Base-by-base conservation (phyloP, 805 yeast genomes). In the Candida berthetii region DNA sequence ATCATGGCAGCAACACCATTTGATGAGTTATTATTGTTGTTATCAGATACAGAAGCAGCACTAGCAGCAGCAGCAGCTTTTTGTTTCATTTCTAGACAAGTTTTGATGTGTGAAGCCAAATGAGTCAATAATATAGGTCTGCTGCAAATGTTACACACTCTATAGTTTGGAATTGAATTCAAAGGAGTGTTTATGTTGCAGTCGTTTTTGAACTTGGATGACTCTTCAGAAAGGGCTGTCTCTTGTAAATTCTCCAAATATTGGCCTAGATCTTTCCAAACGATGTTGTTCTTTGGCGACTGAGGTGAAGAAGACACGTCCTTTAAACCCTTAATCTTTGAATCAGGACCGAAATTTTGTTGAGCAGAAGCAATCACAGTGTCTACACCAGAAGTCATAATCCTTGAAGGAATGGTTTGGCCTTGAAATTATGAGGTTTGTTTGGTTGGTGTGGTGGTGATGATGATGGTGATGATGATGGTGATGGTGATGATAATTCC, bases 101-200 rank as follows among this genome's bases (percentile, higher is more conserved):
- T 42, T 14, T 48, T 51, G 11, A 74, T 57, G 53, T 75, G 80
- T 17, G 53, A 56, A 1, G 60, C 58, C 20, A 74, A 45, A 43
- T 59, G 54, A 2, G 56, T 46, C 28, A 60, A 65, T 18, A 72
- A 49, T 1, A 74, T 60, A 2, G 80, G 80, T 40, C 68, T 61
- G 35, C 63, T 63, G 50, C 80, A 74, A 38, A 57, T 56, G 39
- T 69, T 72, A 52, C 80, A 74, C 37, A 71, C 65, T 32, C 74
- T 56, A 46, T 74, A 74, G 25, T 63, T 62, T 4, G 71, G 36
- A 1, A 69, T 66, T 11, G 59, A 58, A 13, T 53, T 53, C 18
- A 74, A 54, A 3, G 76, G 76, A 37, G 59, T 60, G 7, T 45
- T 45, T 8, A 47, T 42, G 10, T 46, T 44, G 4, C 54, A 33